Evolutionary conservation across 164 flowering plant genomes (phyloP), one percentile per base, ranked within the genome.

Genomic region (Paratinospora sagittata): DNA sequence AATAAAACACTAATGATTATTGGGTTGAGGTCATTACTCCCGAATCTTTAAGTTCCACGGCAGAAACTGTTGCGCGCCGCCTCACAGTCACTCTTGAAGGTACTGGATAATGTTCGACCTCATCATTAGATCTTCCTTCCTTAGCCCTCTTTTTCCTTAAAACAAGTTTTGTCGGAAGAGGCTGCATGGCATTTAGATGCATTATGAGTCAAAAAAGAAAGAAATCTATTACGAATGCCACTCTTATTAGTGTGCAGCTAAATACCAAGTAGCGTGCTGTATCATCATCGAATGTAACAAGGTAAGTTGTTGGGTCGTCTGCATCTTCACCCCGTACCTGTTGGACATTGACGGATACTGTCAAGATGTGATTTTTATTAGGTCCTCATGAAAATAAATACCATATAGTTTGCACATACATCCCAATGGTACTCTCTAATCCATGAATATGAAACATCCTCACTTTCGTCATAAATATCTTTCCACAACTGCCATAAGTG

Each of bases 361-460:
- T 60, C 63, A 23, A 14, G 60, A 9, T 67, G 66, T 24, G 27
- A 19, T 34, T 17, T 67, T 19, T n/a, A 36, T 19, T 26, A 21
- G 49, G 26, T 52, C 49, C 36, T 36, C 24, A 17, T 14, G n/a
- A 68, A 79, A 70, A 68, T 79, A 70, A 65, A 64, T 61, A 45
- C 13, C 45, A 61, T 34, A 37, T 57, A 55, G 10, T 23, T n/a
- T 61, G 69, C 58, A 86, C 98, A 45, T 90, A 95, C 97, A 86
- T 92, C 97, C 90, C 90, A 92, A 33, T 90, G 88, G 74, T 92
- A 95, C 75, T 92, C 98, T 41, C 98, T 90, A 66, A 95, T 77
- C 99, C 98, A 95, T 21, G 94, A 74, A 78, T 81, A 92, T n/a
- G 86, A 76, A 65, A 88, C 63, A 57, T 92, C 99, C 75, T 88